Conservation (phyloP, 768 basidiomycete genomes). For the Hygrocybe punicea region DNA sequence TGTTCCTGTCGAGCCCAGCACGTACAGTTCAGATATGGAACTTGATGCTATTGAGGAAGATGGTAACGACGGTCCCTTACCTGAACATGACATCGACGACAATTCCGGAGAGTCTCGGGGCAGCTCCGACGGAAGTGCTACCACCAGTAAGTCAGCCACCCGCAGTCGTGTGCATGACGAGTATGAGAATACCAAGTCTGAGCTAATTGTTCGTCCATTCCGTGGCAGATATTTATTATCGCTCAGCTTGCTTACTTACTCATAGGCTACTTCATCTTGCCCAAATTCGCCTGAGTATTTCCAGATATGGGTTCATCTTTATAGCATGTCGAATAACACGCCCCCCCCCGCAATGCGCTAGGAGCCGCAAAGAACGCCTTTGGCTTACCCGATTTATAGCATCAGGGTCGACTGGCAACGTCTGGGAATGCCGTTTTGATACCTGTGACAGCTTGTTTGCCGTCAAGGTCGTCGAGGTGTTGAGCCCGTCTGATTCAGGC, state of each 20-base stretch:
- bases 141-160: conserved; percentile 8
- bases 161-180: conserved; percentile 3
- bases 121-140: conserved; percentile 4
- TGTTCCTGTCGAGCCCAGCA: conserved; percentile 12
- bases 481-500: conserved; percentile 14
- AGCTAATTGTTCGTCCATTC: conserved; percentile 12
- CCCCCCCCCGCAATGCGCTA: conserved; percentile 15
- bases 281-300: conserved; percentile 14
- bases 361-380: conserved; percentile 15
- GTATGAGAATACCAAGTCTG: conserved; percentile 2
- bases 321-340: conserved; percentile 13
- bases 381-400: conserved; percentile 19
- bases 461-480: conserved; percentile 16
- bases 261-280: conserved; percentile 16
- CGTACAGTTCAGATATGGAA: conserved; percentile 16
- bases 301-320: conserved; percentile 15
- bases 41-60: conserved; percentile 19
- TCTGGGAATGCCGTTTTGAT: conserved; percentile 22
- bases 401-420: conserved; percentile 21
- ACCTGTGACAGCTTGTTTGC: conserved; percentile 11
- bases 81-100: conserved; percentile 15
- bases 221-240: background rate
- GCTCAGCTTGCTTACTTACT: conserved; percentile 9
- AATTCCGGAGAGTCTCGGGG: conserved; percentile 9
- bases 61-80: conserved; percentile 16